Percentiles rank a stretch among this genome's conserved stretches.
Evolutionary conservation across 331 rosid genomes (phyloP).

Genomic region (Quercus lobata): DNA sequence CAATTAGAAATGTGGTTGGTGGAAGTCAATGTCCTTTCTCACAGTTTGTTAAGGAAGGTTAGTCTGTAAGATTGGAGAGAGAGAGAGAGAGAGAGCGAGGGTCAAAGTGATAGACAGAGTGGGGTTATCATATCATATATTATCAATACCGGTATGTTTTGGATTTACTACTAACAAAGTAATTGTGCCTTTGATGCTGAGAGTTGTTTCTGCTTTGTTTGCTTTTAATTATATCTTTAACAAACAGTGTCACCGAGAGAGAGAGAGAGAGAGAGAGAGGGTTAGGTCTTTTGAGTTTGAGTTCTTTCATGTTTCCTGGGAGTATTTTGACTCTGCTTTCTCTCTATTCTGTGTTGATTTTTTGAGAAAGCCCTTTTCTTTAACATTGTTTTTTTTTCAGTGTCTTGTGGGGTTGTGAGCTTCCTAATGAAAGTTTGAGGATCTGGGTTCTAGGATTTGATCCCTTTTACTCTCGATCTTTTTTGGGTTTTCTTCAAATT

Average conservation of each 20-base stretch:
- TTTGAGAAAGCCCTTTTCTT: conserved; percentile 19
- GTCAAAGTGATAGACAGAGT: conserved; percentile 18
- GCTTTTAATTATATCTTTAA: conserved; percentile 34
- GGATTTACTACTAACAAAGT: conserved; percentile 37
- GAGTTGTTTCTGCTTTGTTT: conserved; percentile 11
- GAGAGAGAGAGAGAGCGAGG: conserved; percentile 15
- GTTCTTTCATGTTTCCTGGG: conserved; percentile 26
- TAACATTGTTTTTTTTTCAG: background rate
- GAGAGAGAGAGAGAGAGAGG: background rate
- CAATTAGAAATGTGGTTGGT: conserved; percentile 31
- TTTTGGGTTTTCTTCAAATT: conserved; percentile 19
- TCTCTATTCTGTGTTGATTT: conserved; percentile 11
- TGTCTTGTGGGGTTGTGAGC: conserved; percentile 11
- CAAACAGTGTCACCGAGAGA: conserved; percentile 10
- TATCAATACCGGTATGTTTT: conserved; percentile 38
- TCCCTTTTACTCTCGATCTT: conserved; percentile 34
- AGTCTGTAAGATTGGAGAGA: conserved; percentile 27
- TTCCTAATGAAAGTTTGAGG: conserved; percentile 41
- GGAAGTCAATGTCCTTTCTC: conserved; percentile 71
- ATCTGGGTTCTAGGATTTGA: conserved; percentile 82
- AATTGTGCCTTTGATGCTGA: conserved; percentile 39
- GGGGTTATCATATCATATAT: conserved; percentile 1
- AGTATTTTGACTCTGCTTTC: conserved; percentile 20
- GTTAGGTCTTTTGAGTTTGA: background rate
- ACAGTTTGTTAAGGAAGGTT: conserved; percentile 26